Percentiles rank a stretch among this genome's conserved stretches.
Conservation (phyloP, 768 basidiomycete genomes). For the Hypholoma fasciculare region DNA sequence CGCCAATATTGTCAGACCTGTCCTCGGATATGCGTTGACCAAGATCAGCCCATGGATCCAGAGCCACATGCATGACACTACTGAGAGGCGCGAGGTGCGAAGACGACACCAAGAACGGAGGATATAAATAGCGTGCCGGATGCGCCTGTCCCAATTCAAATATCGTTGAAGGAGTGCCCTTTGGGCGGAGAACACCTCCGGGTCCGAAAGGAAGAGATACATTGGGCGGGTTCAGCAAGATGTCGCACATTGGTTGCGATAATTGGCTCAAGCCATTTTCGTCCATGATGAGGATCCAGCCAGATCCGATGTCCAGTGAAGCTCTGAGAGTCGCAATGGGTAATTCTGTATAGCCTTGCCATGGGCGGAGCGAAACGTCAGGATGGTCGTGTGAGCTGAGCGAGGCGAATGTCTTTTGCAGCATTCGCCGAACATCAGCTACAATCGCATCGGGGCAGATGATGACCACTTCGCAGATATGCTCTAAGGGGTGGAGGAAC, state of each 20-base stretch:
- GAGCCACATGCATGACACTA: constrained; percentile 18
- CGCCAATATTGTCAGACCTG: constrained; percentile 5
- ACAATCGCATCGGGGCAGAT: constrained; percentile 41
- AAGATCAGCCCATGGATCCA: constrained; percentile 28
- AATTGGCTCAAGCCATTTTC: constrained; percentile 40
- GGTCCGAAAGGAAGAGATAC: constrained; percentile 42
- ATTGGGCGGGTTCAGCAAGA: constrained; percentile 41
- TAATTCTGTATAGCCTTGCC: constrained; percentile 6
- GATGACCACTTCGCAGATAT: constrained; percentile 47
- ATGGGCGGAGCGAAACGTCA: constrained; percentile 40
- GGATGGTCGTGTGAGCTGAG: constrained; percentile 30
- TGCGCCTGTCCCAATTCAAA: constrained; percentile 23
- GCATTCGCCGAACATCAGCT: constrained; percentile 29
- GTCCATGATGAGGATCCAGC: constrained; percentile 55
- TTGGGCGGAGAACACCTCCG: constrained; percentile 11
- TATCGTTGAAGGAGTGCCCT: constrained; percentile 19
- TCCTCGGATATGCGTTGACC: constrained; percentile 21
- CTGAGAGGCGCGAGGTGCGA: constrained; percentile 22
- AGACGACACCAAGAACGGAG: constrained; percentile 57
- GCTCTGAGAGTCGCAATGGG: constrained; percentile 28
- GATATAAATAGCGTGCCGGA: constrained; percentile 52
- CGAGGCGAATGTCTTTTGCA: constrained; percentile 33
- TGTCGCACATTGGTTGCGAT: constrained; percentile 28
- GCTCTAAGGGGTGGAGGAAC: constrained; percentile 34
- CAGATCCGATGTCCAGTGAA: constrained; percentile 39